Base-by-base conservation (phyloP, 2,329 filamentous ascomycete genomes). In the Diaporthe destruens region DNA sequence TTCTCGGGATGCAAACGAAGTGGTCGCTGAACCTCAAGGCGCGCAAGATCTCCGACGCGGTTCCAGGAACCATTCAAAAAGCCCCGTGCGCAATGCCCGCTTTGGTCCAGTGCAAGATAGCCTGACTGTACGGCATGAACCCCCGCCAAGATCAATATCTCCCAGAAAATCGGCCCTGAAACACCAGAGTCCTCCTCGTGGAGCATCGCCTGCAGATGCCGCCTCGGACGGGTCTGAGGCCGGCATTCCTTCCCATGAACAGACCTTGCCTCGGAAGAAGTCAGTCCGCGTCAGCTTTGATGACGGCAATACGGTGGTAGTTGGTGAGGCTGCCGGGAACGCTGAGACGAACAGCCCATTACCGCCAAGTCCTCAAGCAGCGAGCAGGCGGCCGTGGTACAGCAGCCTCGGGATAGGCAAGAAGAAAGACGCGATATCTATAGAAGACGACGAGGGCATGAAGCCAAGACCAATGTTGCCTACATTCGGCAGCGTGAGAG, bases 131-230 rank as follows among this genome's bases (percentile, higher is more conserved):
- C 90, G 86, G 75, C 93, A 95, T 78, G 87, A 90, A 69, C 93
- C 93, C 7, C 91, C 92, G 29, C 85, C 90, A 39, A 87, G 93
- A 61, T 94, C 93, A 6, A 84, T 93, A 14, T 95, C 93, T 0
- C 93, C 93, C 12, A 90, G 90, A 57, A 96, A 96, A 80, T 94
- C 93, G 1, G 93, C 93, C 1, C 79, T 95, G 75, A 95, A 95
- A 79, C 86, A 90, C 39, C 86, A 84, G 1, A 90, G 89, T 63
- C 87, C 90, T 1, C 85, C 87, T 71, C 78, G 87, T 77, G 84
- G 86, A 75, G 77, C 84, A 44, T 87, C 90, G 69, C 85, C 90
- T 59, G 83, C 87, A 59, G 83, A 86, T 75, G 81, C 85, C 72
- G 78, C 84, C 32, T 87, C 87, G 3, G 87, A 86, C 76, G 81